Conservation (phyloP, 352 stramenopile genomes). For the Phytophthora tentaculata region DNA sequence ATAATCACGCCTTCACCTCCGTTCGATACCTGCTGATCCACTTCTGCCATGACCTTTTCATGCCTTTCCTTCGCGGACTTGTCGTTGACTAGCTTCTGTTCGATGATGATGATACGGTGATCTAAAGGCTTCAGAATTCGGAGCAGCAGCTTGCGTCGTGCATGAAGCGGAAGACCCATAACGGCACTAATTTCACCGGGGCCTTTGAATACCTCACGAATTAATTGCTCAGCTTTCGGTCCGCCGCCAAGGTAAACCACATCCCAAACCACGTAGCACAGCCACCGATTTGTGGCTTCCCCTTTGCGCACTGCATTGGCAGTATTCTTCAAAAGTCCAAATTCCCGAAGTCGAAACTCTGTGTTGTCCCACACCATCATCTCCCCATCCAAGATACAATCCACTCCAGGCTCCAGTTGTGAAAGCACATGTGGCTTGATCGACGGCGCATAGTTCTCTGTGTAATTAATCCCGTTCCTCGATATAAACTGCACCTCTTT, state of each 20-base stretch:
- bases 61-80: conserved; percentile 79
- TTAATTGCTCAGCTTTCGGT: conserved; percentile 49
- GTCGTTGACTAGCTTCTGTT: conserved; percentile 82
- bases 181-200: conserved; percentile 65
- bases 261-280: conserved; percentile 89
- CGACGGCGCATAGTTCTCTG: conserved; percentile 65
- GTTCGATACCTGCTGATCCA: conserved; percentile 74
- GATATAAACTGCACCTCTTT: conserved; percentile 83
- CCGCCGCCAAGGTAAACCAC: conserved; percentile 74
- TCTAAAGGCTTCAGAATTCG: conserved; percentile 73
- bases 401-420: conserved; percentile 60
- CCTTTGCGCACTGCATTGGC: conserved; percentile 61
- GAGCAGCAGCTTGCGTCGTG: conserved; percentile 63
- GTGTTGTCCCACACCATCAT: conserved; percentile 91
- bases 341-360: conserved; percentile 77
- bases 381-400: conserved; percentile 86
- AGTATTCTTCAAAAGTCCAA: conserved; percentile 84
- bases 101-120: conserved; percentile 80
- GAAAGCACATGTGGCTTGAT: conserved; percentile 69
- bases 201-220: conserved; percentile 68
- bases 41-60: conserved; percentile 81
- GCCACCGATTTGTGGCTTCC: conserved; percentile 70
- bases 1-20: conserved; percentile 85
- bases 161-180: conserved; percentile 76
- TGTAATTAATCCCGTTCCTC: conserved; percentile 87